Percentiles rank a stretch among this genome's conserved stretches.
These are phyloP conservation scores for Teratosphaeria nubilosa DNA, from an alignment of 2,329 filamentous ascomycete species.

Conservation along the genomic window DNA sequence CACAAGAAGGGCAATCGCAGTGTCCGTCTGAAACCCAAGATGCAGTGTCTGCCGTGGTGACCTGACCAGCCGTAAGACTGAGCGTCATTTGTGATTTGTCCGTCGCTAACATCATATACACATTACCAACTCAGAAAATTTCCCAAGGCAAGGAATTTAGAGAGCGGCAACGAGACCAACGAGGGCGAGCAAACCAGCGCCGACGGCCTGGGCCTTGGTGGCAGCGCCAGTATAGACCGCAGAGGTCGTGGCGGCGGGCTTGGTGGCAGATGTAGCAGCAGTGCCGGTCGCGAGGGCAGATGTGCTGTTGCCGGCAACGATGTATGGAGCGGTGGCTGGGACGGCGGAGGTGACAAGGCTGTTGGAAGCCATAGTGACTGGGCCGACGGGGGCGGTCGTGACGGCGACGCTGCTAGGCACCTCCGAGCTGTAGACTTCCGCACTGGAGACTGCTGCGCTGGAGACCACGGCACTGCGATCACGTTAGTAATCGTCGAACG, in stretches of 20 bases:
- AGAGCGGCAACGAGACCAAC: slow-evolving; percentile 38
- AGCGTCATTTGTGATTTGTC: not conserved
- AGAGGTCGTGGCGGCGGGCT: slow-evolving; percentile 17
- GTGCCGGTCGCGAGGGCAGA: slow-evolving; percentile 1
- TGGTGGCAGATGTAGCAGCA: slow-evolving; percentile 4
- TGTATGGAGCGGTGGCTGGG: slow-evolving; percentile 5
- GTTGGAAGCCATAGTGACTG: not conserved
- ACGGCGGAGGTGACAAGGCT: not conserved
- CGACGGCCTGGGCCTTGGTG: slow-evolving; percentile 36
- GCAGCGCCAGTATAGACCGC: slow-evolving; percentile 42
- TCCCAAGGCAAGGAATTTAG: not conserved
- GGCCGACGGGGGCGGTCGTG: not conserved
- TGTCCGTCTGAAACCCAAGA: not conserved
- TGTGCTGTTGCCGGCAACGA: slow-evolving; percentile 14
- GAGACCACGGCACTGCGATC: not conserved
- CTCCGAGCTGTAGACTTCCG: not conserved
- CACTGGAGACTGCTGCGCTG: not conserved
- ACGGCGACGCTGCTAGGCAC: slow-evolving; percentile 1
- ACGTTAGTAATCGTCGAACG: not conserved
- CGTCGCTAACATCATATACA: not conserved
- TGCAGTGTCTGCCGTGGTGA: not conserved
- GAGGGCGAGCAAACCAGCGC: slow-evolving; percentile 43
- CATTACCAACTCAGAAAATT: not conserved
- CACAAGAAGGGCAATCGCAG: not conserved
- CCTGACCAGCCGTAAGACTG: not conserved